phyloP scores from a whole-genome alignment of 192 early-diverging fungal species.

The Coemansia brasiliensis region DNA sequence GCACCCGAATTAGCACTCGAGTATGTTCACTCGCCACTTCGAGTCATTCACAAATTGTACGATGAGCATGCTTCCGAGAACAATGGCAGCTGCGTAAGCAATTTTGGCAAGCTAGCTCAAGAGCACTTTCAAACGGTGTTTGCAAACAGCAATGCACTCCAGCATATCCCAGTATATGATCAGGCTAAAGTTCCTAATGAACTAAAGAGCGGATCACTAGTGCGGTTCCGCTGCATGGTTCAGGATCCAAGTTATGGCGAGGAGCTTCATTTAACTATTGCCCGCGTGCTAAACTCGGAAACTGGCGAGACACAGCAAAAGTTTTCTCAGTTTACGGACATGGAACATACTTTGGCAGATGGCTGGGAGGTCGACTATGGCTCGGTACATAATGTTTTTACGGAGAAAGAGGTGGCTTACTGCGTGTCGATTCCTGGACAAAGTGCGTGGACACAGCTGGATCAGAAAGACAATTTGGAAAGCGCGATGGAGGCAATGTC shows the following conservation, averaged over 20 bases:
- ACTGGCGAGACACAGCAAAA: constrained; percentile 42
- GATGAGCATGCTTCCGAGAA: constrained; percentile 14
- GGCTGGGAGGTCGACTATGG: constrained; percentile 49
- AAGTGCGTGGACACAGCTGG: constrained; percentile 56
- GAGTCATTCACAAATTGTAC: constrained; percentile 41
- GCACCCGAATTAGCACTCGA: constrained; percentile 19
- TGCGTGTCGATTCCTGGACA: constrained; percentile 74
- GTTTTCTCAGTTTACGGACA: constrained; percentile 53
- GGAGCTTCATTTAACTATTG: constrained; percentile 56
- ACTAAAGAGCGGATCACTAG: constrained; percentile 46
- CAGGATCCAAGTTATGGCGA: constrained; percentile 77
- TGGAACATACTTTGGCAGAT: constrained; percentile 30
- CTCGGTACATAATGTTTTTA: constrained; percentile 49
- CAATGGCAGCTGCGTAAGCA: constrained; percentile 1
- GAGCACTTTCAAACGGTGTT: constrained; percentile 30
- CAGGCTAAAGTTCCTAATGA: neutral
- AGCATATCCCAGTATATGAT: constrained; percentile 30
- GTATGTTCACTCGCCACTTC: constrained; percentile 28
- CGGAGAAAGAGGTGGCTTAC: constrained; percentile 66
- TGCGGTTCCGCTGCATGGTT: constrained; percentile 79
- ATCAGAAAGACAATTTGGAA: constrained; percentile 9
- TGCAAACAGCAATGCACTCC: constrained; percentile 7
- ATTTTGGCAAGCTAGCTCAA: constrained; percentile 29
- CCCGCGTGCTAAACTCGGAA: constrained; percentile 25
- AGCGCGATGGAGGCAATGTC: constrained; percentile 36